phyloP scores from a whole-genome alignment of 2,329 filamentous ascomycete species.

The Nemania sp. region DNA sequence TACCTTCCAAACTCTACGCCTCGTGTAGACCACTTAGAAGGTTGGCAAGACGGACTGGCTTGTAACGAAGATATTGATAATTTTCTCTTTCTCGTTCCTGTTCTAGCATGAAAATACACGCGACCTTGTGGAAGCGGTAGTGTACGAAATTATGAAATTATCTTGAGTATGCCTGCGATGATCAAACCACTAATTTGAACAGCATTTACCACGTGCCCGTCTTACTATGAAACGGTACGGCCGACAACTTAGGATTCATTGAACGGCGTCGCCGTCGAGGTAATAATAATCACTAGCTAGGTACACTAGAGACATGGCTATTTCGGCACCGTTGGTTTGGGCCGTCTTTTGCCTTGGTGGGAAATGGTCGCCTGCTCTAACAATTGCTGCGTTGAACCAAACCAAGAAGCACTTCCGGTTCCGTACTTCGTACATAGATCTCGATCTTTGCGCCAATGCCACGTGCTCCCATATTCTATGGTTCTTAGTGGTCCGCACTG shows the following conservation, averaged over 20 bases:
- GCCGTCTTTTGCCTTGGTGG: neutral
- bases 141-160: neutral
- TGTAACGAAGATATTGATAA: no score
- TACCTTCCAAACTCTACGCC: no score
- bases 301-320: neutral
- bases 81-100: no score
- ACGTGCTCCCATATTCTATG: no score
- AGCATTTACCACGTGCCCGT: neutral
- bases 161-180: neutral
- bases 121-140: neutral
- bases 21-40: no score
- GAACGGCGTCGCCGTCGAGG: neutral
- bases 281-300: neutral
- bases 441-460: no score
- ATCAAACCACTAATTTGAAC: neutral
- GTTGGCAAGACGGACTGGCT: no score
- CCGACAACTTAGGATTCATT: no score
- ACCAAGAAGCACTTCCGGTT: constrained; percentile 2
- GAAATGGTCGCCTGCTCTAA: neutral
- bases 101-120: no score
- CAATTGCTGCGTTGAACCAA: neutral
- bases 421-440: no score
- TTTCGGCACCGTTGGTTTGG: neutral
- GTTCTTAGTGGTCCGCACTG: no score
- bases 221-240: neutral